Evolutionary conservation across 106 monocot genomes (phyloP).

Genomic region (Platanthera zijinensis): DNA sequence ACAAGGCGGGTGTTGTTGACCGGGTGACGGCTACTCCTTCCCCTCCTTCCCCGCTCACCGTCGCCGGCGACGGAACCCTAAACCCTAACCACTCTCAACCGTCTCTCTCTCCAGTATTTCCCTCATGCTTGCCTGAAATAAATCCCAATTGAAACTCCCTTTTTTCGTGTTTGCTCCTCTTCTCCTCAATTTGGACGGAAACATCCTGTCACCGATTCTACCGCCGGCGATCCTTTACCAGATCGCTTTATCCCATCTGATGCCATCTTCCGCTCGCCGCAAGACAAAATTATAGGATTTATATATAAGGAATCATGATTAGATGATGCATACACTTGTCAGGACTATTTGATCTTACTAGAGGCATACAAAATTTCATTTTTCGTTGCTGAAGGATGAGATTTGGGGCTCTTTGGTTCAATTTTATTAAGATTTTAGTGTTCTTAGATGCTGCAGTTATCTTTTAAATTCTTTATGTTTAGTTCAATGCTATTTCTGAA

Average conservation of each 20-base stretch:
- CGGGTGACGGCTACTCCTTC: background rate
- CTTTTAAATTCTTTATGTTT: no score
- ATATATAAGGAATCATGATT: no score
- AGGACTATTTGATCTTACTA: background rate
- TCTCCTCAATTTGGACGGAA: background rate
- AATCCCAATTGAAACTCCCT: background rate
- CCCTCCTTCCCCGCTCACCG: background rate
- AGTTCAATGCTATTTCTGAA: no score
- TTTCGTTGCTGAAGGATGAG: background rate
- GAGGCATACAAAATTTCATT: background rate
- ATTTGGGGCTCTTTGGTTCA: no score
- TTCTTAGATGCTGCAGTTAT: no score
- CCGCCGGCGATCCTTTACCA: background rate
- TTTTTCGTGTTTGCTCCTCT: no score
- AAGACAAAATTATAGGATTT: no score
- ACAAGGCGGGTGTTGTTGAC: no score
- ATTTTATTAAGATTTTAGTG: no score
- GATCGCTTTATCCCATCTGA: background rate
- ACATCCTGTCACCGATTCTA: background rate
- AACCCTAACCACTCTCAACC: background rate
- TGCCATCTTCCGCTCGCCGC: background rate
- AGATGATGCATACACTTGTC: background rate
- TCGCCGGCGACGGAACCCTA: background rate
- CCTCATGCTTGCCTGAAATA: background rate
- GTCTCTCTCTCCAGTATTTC: background rate